Base-by-base conservation (phyloP, 306 rosid species). In the Dryas octopetala region DNA sequence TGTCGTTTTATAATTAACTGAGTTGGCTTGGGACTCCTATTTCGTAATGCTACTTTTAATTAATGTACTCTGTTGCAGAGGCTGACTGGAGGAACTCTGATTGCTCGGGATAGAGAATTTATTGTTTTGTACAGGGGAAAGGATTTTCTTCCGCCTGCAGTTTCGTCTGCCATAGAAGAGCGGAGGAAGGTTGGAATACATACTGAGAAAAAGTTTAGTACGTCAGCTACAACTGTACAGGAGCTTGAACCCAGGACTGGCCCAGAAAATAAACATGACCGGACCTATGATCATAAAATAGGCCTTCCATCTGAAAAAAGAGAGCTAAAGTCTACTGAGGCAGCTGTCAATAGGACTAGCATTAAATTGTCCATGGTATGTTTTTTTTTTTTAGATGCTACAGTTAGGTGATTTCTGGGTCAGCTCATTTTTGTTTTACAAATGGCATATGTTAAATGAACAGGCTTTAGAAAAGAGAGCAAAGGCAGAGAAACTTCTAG, bases 21-120 rank as follows among this genome's bases (percentile, higher is more conserved):
- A 61, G 43, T 32, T 61, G 44, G 45, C 7, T 61, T 4, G n/a
- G 38, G 66, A 61, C 5, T 61, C 32, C 66, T 8, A 5, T 8
- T 61, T 58, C 62, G 16, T 5, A 12, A 43, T 44, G 52, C 14
- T 13, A 17, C 47, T 48, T 68, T 65, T 62, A 14, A 47, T 41
- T 11, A 7, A 49, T 57, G 17, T 54, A 49, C 52, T 58, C 54
- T 62, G 63, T 75, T 73, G 84, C 95, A 94, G 98, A 48, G 81
- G 71, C 84, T 94, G 81, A 94, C 98, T 74, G 98, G 96, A 67
- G 98, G 97, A 73, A 82, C 83, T 77, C 89, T 94, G 71, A 88
- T 94, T 83, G 80, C 97, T 74, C 94, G 97, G 74, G 91, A 91
- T 82, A 87, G 75, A 73, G 95, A 94, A 71, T 86, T 91, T 82